Percentiles rank a stretch among this genome's conserved stretches.
Evolutionary conservation across 1,139 yeast species (phyloP).

Genomic region (Candida glucosophila): DNA sequence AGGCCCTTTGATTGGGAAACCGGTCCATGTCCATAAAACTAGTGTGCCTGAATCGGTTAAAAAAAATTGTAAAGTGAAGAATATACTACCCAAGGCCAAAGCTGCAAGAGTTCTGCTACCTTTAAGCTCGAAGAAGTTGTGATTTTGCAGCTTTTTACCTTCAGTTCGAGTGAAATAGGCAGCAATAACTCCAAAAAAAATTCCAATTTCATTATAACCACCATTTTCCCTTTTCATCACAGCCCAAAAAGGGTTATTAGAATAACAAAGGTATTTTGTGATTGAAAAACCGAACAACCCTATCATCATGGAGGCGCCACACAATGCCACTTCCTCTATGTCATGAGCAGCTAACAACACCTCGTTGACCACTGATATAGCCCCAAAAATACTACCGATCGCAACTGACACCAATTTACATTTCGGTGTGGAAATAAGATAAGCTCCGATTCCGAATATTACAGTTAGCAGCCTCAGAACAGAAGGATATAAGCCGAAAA

Average conservation of each 20-base stretch:
- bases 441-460: slow-evolving; percentile 69
- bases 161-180: slow-evolving; percentile 46
- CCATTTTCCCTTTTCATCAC: slow-evolving; percentile 81
- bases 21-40: slow-evolving; percentile 91
- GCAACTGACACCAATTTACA: slow-evolving; percentile 57
- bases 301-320: slow-evolving; percentile 52
- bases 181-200: slow-evolving; percentile 55
- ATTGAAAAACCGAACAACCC: slow-evolving; percentile 72
- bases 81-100: slow-evolving; percentile 67
- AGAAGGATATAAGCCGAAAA: slow-evolving; percentile 34
- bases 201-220: slow-evolving; percentile 72
- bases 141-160: slow-evolving; percentile 3
- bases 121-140: slow-evolving; percentile 2
- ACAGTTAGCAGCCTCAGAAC: slow-evolving; percentile 50
- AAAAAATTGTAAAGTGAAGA: slow-evolving; percentile 68
- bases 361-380: slow-evolving; percentile 57
- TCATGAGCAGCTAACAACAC: slow-evolving; percentile 33
- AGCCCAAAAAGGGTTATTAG: slow-evolving; percentile 96
- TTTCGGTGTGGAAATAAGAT: slow-evolving; percentile 58
- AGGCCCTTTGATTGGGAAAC: slow-evolving; percentile 83
- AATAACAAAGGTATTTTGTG: slow-evolving; percentile 64
- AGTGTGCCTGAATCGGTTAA: slow-evolving; percentile 79
- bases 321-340: slow-evolving; percentile 38
- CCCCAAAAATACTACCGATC: slow-evolving; percentile 57
- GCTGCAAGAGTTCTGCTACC: slow-evolving; percentile 45